Evolutionary conservation across 257 asterid genomes (phyloP), one percentile per base, ranked within the genome.

Genomic region (Nicotiana benthamiana): DNA sequence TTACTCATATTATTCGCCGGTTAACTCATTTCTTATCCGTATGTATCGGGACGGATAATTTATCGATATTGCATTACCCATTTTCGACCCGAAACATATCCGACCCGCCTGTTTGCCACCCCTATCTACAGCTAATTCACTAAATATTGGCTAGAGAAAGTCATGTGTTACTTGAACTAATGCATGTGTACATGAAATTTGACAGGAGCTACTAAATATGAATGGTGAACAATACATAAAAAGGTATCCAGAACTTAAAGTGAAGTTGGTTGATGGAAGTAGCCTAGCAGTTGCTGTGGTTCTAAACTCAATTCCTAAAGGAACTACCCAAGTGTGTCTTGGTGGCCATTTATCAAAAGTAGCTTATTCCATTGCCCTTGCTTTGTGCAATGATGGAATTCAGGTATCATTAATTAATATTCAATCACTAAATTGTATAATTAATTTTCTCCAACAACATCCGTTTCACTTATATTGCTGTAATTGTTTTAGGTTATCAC

Each of bases 221-320:
- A 84, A 82, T 34, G 89, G 86, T 28, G 87, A 84, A 70, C 54
- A 80, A 6, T 86, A 86, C 16, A 61, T 82, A 46, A 80, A 80
- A 68, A 84, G 51, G 82, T 26, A 82, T 32, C 87, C 87, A 1
- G 20, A 48, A 3, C 82, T 84, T 9, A 86, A 80, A 68, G 27
- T 86, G 53, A 82, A 65, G 77, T 15, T 86, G 81, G 86, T 84
- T n/a, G 89, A 86, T 84, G 89, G 89, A 56, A 86, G 87, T 68
- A 80, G 89, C 56, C 81, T 86, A 60, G 87, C 81, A 3, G 83
- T 61, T 82, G 89, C 84, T 15, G 81, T 86, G 11, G 83, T 86
- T 30, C 70, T 86, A 5, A 86, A 84, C 36, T 79, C 81, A 65
- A 83, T 86, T 46, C 89, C 89, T 2, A 82, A 84, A 75, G 87